phyloP scores from a whole-genome alignment of 2,329 filamentous ascomycete species.

The Fusarium sp. region DNA sequence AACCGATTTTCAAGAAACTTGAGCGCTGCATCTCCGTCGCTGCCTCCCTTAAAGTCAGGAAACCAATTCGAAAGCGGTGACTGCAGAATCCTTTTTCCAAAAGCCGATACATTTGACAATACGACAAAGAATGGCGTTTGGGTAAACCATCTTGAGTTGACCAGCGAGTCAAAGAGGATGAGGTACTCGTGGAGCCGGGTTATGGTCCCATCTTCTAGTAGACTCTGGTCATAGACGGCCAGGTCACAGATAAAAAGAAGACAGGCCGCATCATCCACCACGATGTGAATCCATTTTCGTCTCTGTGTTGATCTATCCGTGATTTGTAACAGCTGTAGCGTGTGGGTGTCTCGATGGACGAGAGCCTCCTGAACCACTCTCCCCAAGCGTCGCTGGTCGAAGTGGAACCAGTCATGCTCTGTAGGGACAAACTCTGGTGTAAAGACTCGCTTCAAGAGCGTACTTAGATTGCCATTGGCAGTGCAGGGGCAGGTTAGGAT shows the following conservation, averaged over 20 bases:
- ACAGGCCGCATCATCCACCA: not conserved
- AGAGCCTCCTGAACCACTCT: not conserved
- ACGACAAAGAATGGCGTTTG: not conserved
- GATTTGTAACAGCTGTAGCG: not conserved
- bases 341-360: not conserved
- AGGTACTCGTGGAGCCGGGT: not conserved
- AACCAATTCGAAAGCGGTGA: not conserved
- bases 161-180: not conserved
- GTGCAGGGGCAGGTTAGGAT: not conserved
- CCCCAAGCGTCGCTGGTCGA: not conserved
- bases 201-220: not conserved
- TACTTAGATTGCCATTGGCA: not conserved
- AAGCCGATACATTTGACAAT: fast-evolving
- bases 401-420: not conserved
- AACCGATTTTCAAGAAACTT: not conserved
- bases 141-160: not conserved
- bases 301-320: not conserved
- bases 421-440: not conserved
- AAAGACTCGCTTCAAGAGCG: not conserved
- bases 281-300: not conserved
- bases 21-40: not conserved
- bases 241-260: not conserved
- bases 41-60: not conserved
- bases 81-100: not conserved
- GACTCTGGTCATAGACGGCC: not conserved